phyloP scores from a whole-genome alignment of 1,284 basidiomycete genomes.

The Ustilago trichophora region DNA sequence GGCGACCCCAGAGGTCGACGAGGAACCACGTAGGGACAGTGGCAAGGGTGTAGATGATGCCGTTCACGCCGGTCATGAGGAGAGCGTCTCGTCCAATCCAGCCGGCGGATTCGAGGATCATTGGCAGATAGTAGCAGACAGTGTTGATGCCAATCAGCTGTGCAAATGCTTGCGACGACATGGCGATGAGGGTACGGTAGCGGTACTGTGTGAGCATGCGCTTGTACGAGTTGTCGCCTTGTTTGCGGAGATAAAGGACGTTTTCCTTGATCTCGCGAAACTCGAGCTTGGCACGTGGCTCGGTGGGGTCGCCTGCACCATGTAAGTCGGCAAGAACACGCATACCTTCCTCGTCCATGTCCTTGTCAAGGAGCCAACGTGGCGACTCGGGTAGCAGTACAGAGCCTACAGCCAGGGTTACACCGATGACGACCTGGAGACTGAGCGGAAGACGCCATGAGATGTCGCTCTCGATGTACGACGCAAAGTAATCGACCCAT shows the following conservation, averaged over 20 bases:
- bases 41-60: slow-evolving; percentile 74
- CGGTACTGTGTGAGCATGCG: slow-evolving; percentile 90
- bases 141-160: slow-evolving; percentile 75
- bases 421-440: slow-evolving; percentile 76
- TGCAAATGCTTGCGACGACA: slow-evolving; percentile 95
- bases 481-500: slow-evolving; percentile 82
- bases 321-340: slow-evolving; percentile 88
- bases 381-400: slow-evolving; percentile 92
- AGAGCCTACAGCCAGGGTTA: slow-evolving; percentile 82
- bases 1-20: slow-evolving; percentile 89
- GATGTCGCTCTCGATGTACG: slow-evolving; percentile 72
- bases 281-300: slow-evolving; percentile 80
- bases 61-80: slow-evolving; percentile 85
- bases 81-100: slow-evolving; percentile 97
- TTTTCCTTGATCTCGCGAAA: slow-evolving; percentile 92
- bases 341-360: slow-evolving; percentile 85
- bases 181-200: slow-evolving; percentile 89
- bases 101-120: slow-evolving; percentile 75
- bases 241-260: slow-evolving; percentile 55
- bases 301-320: slow-evolving; percentile 78
- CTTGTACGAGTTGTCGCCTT: slow-evolving; percentile 80
- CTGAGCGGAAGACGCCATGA: slow-evolving; percentile 68
- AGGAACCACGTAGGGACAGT: slow-evolving; percentile 82
- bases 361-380: slow-evolving; percentile 91
- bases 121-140: slow-evolving; percentile 86